Evolutionary conservation across 2,329 filamentous ascomycete genomes (phyloP).

Genomic region (Scytalidium sp.): DNA sequence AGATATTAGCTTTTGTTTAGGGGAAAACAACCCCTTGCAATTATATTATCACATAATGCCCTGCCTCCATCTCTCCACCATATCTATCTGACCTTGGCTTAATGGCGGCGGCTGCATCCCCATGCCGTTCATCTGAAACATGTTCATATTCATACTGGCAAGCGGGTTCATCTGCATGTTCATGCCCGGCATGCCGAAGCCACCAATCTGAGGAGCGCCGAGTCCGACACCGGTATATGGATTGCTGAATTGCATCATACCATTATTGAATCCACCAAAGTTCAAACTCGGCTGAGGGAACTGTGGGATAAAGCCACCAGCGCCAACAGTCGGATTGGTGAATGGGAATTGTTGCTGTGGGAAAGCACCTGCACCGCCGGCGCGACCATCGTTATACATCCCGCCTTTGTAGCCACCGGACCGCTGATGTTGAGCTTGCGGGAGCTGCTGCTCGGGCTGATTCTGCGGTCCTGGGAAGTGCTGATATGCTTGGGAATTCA

Average conservation of each 20-base stretch:
- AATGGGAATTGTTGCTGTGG: not conserved
- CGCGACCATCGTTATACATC: slow-evolving; percentile 20
- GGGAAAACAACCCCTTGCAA: not conserved
- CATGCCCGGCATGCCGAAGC: slow-evolving; percentile 11
- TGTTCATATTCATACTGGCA: slow-evolving; percentile 7
- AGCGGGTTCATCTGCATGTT: slow-evolving; percentile 16
- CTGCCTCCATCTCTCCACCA: slow-evolving; percentile 33
- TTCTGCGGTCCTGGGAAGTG: slow-evolving; percentile 5
- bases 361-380: too few species aligned
- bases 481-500: slow-evolving; percentile 11
- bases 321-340: not conserved
- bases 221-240: slow-evolving; percentile 18
- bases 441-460: not conserved
- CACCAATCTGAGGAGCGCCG: slow-evolving; percentile 9
- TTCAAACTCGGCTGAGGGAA: slow-evolving; percentile 22
- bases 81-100: slow-evolving; percentile 30
- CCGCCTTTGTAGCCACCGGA: slow-evolving; percentile 16
- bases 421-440: slow-evolving; percentile 2
- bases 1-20: too few species aligned
- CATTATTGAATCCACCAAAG: slow-evolving; percentile 7
- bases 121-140: slow-evolving; percentile 18
- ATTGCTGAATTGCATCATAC: slow-evolving; percentile 19
- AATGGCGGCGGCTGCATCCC: slow-evolving; percentile 14
- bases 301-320: slow-evolving; percentile 3
- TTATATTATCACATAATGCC: slow-evolving; percentile 23